Base-by-base conservation (phyloP, 108 stramenopile species). In the Fragilaria radians region DNA sequence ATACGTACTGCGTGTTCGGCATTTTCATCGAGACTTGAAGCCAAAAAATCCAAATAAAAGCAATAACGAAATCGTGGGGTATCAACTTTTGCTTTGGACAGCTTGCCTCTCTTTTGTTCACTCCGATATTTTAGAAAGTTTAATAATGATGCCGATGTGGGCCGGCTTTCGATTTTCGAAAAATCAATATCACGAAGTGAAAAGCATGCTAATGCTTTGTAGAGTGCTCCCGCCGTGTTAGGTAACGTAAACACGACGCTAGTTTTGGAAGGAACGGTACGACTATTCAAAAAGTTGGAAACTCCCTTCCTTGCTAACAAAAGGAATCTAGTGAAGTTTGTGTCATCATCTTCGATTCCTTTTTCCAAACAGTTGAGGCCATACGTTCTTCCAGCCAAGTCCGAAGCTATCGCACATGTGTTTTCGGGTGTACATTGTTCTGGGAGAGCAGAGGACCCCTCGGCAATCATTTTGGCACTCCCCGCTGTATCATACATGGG, bases 291-390 rank as follows among this genome's bases (percentile, higher is more conserved):
- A 53, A 80, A 68, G 62, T 78, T 74, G 5, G 62, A 36, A 24
- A 92, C 91, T 14, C 88, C 89, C 56, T 79, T 71, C 9, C 94
- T 71, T 11, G 80, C 88, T 59, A 99, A 63, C 25, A 99, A 63
- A 30, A 97, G 70, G 72, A 99, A 99, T 30, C 98, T 85, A 3
- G 98, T 99, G 71, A 97, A 99, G 72, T 99, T 97, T 51, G 79
- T 78, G 61, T 96, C 93, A 65, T 98, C 93, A 70, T 98, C 98
- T 68, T 98, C 96, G 28, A 97, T 96, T 25, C 91, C 91, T 58
- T 85, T 77, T 47, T 89, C 82, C 46, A 96, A 70, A 34, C 95
- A 88, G 51, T 93, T 79, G 57, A 98, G 63, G 9, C 89, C 87
- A 67, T 95, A 99, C 1, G 87, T 90, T 36, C 54, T 72, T 11